Conservation (phyloP, 2,329 filamentous ascomycete genomes). For the Alternaria metachromatica region DNA sequence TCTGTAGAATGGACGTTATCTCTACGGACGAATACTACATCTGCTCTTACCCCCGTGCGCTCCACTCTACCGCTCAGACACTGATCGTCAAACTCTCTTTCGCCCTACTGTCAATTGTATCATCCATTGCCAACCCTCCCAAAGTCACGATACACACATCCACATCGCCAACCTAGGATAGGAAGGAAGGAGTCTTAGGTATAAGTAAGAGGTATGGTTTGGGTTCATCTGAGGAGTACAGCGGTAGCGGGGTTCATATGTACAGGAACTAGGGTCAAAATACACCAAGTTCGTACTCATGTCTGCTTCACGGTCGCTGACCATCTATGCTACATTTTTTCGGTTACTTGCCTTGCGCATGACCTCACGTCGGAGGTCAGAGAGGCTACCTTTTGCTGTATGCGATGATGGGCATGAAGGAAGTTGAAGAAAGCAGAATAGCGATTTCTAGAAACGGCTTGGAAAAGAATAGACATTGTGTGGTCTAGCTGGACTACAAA, state of each 20-base stretch:
- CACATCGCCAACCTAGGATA: neutral
- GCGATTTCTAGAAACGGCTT: neutral
- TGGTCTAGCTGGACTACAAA: neutral
- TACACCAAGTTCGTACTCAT: neutral
- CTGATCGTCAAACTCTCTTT: neutral
- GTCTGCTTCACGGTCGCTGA: neutral
- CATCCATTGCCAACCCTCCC: neutral
- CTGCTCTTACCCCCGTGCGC: neutral
- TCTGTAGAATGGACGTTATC: neutral
- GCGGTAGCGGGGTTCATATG: neutral
- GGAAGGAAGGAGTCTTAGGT: neutral
- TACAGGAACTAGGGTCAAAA: neutral
- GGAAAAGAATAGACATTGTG: neutral
- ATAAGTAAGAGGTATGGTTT: neutral
- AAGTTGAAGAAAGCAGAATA: neutral
- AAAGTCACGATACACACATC: neutral
- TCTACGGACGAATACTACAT: neutral
- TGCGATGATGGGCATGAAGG: neutral
- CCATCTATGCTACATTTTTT: neutral
- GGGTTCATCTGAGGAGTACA: neutral
- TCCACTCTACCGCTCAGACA: neutral
- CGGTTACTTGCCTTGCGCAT: neutral
- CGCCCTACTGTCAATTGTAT: neutral
- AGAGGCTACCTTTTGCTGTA: neutral
- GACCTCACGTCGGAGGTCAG: accelerated